Base-by-base conservation (phyloP, 345 rosid genomes). In the Erysimum cheiranthoides region DNA sequence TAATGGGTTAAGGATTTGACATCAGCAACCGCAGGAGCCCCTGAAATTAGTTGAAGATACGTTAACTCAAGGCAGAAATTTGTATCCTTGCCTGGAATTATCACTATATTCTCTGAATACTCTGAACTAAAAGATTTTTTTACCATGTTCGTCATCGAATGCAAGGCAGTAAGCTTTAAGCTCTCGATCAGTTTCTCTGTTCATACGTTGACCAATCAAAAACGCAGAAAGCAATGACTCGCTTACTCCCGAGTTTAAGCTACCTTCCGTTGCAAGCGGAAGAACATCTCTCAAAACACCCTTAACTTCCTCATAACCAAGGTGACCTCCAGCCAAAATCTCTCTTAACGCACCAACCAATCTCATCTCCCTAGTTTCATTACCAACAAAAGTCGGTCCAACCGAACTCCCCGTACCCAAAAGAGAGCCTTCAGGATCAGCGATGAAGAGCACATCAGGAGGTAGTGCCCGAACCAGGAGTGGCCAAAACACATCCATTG, bases 201-300 rank as follows among this genome's bases (percentile, higher is more conserved):
- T 94, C 98, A 94, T 90, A 43, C 97, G 92, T 51, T 94, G 98
- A 57, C 98, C 98, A 73, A 94, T 94, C 70, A 94, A 84, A 86
- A 94, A 92, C 9, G 98, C 98, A 0, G 98, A 83, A 85, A 94
- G 86, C 89, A 94, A 78, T 2, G 98, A 85, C 82, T 89, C 95
- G 62, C 92, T 89, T 34, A 90, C 96, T 77, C 90, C 90, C n/a
- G 82, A 73, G 28, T 66, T 56, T 46, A 77, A 79, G 10, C 66
- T 68, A 73, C 85, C 90, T 58, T 82, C 89, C 3, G 8, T 36
- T 70, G 46, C 81, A 77, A 94, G 81, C 3, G 98, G 97, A 81
- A 94, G 92, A 76, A 92, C 90, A 6, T 94, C 97, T 78, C 83
- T 87, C 17, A 94, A 68, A 73, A 92, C 90, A 83, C 96, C 98